Evolutionary conservation across 225 moss, liverwort and hornwort genomes (phyloP).

Genomic region (Antitrichia curtipendula): DNA sequence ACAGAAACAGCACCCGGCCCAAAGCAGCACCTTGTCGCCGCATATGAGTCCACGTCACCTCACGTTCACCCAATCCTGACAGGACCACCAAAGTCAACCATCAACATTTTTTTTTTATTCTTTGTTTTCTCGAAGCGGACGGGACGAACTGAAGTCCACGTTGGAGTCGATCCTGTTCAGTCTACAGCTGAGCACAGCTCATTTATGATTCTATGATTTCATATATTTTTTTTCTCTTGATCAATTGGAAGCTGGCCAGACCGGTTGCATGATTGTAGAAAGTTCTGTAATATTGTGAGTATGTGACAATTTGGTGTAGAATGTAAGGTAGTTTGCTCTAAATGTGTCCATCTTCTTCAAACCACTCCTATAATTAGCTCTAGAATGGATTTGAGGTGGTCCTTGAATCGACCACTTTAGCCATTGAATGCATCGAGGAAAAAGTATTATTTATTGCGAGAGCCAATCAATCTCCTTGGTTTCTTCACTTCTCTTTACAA

Average conservation of each 20-base stretch:
- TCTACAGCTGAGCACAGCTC: neutral
- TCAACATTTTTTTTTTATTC: too few relatives aligned
- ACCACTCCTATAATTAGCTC: too few relatives aligned
- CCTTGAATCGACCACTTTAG: too few relatives aligned
- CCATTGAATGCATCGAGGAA: too few relatives aligned
- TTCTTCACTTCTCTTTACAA: too few relatives aligned
- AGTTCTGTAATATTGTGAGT: neutral
- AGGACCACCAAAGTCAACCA: neutral
- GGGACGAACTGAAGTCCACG: neutral
- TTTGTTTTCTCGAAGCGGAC: neutral
- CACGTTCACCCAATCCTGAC: neutral
- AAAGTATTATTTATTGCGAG: too few relatives aligned
- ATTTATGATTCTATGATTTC: neutral
- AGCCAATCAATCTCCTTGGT: too few relatives aligned
- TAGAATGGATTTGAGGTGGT: too few relatives aligned
- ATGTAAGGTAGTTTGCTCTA: too few relatives aligned
- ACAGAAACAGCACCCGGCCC: neutral
- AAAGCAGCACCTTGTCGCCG: neutral
- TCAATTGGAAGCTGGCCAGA: neutral
- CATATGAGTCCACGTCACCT: neutral
- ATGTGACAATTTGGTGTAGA: neutral
- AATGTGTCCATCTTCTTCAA: too few relatives aligned
- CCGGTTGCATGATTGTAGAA: neutral
- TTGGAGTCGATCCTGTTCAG: neutral
- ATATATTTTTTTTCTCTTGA: neutral